Conservation (phyloP, 306 rosid genomes). For the Phaseolus lunatus region DNA sequence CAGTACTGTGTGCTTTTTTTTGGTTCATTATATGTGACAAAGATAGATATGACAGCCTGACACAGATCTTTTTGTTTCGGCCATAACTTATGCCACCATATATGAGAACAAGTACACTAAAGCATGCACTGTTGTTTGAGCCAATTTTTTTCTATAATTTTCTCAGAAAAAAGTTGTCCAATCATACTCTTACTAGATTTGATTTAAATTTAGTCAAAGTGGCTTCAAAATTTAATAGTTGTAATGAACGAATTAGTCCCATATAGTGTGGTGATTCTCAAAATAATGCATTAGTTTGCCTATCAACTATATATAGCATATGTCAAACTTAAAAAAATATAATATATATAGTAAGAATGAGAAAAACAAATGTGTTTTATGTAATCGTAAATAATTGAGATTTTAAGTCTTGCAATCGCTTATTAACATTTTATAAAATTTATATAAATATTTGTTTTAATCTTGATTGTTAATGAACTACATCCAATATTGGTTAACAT, state of each 20-base stretch:
- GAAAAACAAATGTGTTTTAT: not conserved
- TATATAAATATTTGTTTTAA: no score
- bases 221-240: not conserved
- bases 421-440: no score
- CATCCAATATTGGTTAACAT: no score
- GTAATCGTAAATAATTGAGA: no score
- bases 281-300: not conserved
- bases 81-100: not conserved
- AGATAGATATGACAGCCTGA: constrained; percentile 2
- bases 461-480: no score
- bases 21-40: not conserved
- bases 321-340: not conserved
- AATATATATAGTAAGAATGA: not conserved
- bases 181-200: not conserved
- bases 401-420: no score
- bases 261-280: not conserved
- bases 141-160: no score
- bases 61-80: not conserved
- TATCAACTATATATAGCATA: not conserved
- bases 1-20: not conserved
- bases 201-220: not conserved
- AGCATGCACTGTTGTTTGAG: not conserved
- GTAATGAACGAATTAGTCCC: not conserved
- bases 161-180: no score
- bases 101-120: not conserved